These are phyloP conservation scores for Cunninghamia lanceolata DNA, from an alignment of 75 land plant genomes.

Conservation along the genomic window DNA sequence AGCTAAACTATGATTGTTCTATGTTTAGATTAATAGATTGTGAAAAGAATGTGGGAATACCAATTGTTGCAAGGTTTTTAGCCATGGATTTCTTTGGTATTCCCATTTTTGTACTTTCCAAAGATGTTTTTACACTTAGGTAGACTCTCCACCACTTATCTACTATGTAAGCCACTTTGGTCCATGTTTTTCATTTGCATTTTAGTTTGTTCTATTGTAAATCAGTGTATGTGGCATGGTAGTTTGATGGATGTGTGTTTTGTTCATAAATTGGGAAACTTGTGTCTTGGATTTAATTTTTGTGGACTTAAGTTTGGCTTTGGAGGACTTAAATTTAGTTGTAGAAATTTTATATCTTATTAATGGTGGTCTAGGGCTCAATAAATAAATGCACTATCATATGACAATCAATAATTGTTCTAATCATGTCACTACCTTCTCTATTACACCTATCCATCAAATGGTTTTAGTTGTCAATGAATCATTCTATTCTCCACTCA, in stretches of 20 bases:
- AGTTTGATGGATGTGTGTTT: neutral
- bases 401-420: no score
- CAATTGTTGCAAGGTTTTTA: neutral
- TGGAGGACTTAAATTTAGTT: no score
- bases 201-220: neutral
- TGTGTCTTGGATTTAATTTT: neutral
- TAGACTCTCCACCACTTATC: conserved; percentile 68
- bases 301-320: no score
- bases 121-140: conserved; percentile 81
- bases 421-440: conserved; percentile 7
- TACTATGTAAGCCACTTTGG: conserved; percentile 27
- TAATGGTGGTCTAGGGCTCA: neutral
- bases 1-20: neutral
- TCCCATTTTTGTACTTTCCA: neutral
- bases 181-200: neutral
- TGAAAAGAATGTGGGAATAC: neutral
- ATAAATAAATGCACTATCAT: neutral
- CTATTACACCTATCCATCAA: conserved; percentile 49
- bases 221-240: neutral
- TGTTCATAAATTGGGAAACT: no score
- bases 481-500: conserved; percentile 36
- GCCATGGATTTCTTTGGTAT: neutral
- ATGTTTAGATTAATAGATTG: neutral
- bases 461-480: conserved; percentile 40
- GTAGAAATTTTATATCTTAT: neutral